Evolutionary conservation across 2,329 filamentous ascomycete genomes (phyloP).

Genomic region (Cordyceps militaris): DNA sequence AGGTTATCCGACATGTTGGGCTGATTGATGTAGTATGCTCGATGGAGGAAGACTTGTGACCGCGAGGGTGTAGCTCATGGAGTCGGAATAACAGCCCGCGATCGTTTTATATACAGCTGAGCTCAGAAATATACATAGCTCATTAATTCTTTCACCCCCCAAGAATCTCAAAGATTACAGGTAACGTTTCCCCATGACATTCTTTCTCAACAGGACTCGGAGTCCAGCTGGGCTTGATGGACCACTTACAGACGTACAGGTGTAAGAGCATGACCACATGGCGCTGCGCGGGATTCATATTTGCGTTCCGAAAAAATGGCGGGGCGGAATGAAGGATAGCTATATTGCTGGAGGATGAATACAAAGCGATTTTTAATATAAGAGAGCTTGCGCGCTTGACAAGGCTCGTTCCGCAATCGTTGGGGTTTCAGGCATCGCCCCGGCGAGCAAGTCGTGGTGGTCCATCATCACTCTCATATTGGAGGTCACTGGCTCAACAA

Average conservation of each 20-base stretch:
- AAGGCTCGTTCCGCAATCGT: too few relatives aligned
- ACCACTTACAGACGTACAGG: not conserved
- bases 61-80: too few relatives aligned
- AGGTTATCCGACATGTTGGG: conserved; percentile 27
- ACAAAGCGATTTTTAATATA: too few relatives aligned
- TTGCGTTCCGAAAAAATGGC: not conserved
- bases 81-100: not conserved
- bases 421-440: too few relatives aligned
- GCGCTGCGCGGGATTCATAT: not conserved
- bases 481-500: too few relatives aligned
- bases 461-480: too few relatives aligned
- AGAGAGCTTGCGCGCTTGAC: too few relatives aligned
- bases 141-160: too few relatives aligned
- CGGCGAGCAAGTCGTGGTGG: too few relatives aligned
- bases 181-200: not conserved
- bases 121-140: not conserved
- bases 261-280: conserved; percentile 12
- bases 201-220: not conserved
- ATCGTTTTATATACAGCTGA: not conserved
- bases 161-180: not conserved
- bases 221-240: not conserved
- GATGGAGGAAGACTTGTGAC: not conserved
- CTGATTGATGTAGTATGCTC: not conserved
- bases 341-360: too few relatives aligned
- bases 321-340: too few relatives aligned